Evolutionary conservation across 2,329 filamentous ascomycete genomes (phyloP).

Genomic region (Mollisia scopiformis): DNA sequence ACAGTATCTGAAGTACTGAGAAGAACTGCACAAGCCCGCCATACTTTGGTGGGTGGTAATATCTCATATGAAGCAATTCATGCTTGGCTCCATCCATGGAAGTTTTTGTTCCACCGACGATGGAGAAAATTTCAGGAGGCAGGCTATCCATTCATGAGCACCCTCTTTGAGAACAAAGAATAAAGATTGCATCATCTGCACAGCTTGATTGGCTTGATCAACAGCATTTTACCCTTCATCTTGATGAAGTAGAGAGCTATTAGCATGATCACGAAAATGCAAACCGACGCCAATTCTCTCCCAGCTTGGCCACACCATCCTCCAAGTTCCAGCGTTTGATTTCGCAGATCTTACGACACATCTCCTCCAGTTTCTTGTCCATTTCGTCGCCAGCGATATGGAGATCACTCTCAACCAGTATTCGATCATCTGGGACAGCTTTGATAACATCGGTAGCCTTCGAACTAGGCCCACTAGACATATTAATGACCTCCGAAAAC

Average conservation of each 20-base stretch:
- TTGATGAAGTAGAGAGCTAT: background rate
- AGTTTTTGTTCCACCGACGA: too few species aligned
- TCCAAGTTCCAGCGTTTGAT: slow-evolving; percentile 78
- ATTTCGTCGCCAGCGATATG: slow-evolving; percentile 81
- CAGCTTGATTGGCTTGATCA: background rate
- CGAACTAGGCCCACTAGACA: slow-evolving; percentile 55
- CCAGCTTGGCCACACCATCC: slow-evolving; percentile 69
- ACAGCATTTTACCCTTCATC: background rate
- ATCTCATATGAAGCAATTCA: too few species aligned
- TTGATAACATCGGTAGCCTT: slow-evolving; percentile 63
- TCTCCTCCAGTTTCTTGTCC: slow-evolving; percentile 76
- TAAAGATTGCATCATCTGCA: too few species aligned
- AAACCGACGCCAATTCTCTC: slow-evolving; percentile 78
- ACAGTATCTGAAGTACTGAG: too few species aligned
- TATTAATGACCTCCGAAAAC: slow-evolving; percentile 84
- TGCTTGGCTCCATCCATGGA: too few species aligned
- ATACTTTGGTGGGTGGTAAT: too few species aligned
- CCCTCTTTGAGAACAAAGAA: too few species aligned
- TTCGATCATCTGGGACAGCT: slow-evolving; percentile 73
- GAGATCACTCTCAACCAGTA: slow-evolving; percentile 90
- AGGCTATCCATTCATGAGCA: too few species aligned
- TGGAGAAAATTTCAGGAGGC: too few species aligned
- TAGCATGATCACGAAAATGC: slow-evolving; percentile 31
- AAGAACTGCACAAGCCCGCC: too few species aligned
- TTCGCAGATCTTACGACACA: slow-evolving; percentile 74